These are phyloP conservation scores for Aspergillus sp. DNA, from an alignment of 2,329 filamentous ascomycete species.

Conservation along the genomic window DNA sequence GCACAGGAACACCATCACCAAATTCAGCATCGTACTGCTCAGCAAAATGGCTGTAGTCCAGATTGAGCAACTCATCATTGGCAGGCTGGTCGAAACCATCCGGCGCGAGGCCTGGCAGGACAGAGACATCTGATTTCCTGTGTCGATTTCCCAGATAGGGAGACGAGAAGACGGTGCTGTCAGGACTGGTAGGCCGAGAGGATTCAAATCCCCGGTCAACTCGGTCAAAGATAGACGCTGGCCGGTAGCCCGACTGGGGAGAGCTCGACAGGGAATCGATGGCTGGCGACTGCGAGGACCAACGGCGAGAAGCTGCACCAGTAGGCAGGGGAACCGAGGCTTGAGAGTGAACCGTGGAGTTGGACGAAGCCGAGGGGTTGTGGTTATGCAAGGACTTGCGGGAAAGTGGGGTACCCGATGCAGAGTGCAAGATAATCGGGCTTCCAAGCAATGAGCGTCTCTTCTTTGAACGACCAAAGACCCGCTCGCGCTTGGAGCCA, in stretches of 20 bases:
- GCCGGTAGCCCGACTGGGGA: constrained; percentile 67
- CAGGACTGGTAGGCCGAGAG: constrained; percentile 75
- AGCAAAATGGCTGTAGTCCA: no score
- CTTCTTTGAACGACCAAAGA: constrained; percentile 58
- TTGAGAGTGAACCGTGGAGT: constrained; percentile 60
- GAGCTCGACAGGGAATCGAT: constrained; percentile 71
- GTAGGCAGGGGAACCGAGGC: constrained; percentile 56
- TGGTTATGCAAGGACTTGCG: constrained; percentile 31
- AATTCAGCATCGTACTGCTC: constrained; percentile 4
- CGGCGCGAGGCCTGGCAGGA: no score
- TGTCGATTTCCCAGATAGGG: constrained; percentile 62
- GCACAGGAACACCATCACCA: constrained; percentile 15
- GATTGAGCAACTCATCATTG: no score
- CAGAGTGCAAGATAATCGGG: constrained; percentile 42
- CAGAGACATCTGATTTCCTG: constrained; percentile 35
- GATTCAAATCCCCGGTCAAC: constrained; percentile 59
- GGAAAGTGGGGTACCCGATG: constrained; percentile 19
- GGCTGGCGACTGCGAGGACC: constrained; percentile 37
- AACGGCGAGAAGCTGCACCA: constrained; percentile 30
- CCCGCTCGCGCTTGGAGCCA: constrained; percentile 51
- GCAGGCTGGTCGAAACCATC: no score
- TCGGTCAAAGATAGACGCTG: constrained; percentile 74
- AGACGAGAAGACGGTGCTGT: constrained; percentile 61
- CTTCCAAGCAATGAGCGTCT: constrained; percentile 60
- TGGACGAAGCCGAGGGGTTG: constrained; percentile 39